These are phyloP conservation scores for Starmera quercuum DNA, from an alignment of 805 yeast species.

Conservation along the genomic window DNA sequence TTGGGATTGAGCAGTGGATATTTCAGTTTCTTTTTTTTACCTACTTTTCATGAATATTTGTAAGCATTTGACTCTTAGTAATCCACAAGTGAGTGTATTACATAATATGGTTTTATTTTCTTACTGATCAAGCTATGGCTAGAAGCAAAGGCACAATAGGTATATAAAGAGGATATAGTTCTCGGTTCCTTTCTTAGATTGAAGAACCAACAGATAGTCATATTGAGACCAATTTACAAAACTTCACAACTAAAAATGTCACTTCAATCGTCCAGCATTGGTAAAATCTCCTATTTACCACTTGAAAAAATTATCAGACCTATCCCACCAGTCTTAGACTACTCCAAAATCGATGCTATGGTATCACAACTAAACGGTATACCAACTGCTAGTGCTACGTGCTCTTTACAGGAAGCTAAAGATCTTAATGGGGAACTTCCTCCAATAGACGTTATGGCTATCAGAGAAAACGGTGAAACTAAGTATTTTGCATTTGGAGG, in stretches of 20 bases:
- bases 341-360: conserved; percentile 73
- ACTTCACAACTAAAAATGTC: conserved; percentile 43
- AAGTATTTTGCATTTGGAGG: conserved; percentile 85
- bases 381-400: conserved; percentile 61
- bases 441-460: conserved; percentile 70
- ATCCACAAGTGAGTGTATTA: too few species aligned
- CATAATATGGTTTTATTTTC: too few species aligned
- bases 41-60: too few species aligned
- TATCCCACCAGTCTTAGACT: conserved; percentile 76
- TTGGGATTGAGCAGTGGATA: too few species aligned
- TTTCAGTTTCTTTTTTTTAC: too few species aligned
- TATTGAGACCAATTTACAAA: background rate
- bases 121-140: too few species aligned
- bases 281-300: conserved; percentile 53
- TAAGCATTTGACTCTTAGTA: too few species aligned
- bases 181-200: background rate
- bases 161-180: background rate
- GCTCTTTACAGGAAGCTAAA: conserved; percentile 31
- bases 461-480: conserved; percentile 52
- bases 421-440: conserved; percentile 56
- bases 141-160: too few species aligned
- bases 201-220: background rate
- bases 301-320: conserved; percentile 66
- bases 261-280: conserved; percentile 52
- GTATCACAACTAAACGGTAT: conserved; percentile 56